Evolutionary conservation across 192 early-diverging fungal genomes (phyloP), one percentile per base, ranked within the genome.

Genomic region (Linnemannia elongata): DNA sequence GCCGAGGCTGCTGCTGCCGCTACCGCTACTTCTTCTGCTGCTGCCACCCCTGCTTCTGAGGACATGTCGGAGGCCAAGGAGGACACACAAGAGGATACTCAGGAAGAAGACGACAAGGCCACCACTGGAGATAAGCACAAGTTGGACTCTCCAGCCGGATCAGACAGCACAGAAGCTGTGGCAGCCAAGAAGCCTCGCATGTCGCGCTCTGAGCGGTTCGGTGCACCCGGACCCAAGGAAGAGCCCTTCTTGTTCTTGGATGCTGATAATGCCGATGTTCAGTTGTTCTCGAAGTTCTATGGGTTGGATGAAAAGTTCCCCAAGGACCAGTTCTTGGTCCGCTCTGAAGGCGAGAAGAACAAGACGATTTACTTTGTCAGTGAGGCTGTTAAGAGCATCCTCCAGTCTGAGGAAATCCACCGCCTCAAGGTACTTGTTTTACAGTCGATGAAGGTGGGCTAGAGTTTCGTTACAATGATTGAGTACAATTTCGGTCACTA

Each of bases 331-430:
- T 97, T 98, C 83, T 91, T 99, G 60, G 94, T 97, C n/a, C 96
- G 99, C 13, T 95, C 97, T 10, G 94, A 93, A 75, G 93, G 89
- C 69, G 88, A 88, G 30, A 90, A 94, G 80, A 92, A 90, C 87
- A 94, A 93, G 42, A 94, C 93, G 12, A 88, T 99, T 8, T 99
- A 99, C 89, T 92, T 97, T 79, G 96, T 98, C 13, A 95, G 95
- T 3, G 88, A 92, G n/a, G 87, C 95, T 22, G 95, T 98, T 77
- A 96, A 96, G 82, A 78, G 80, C 36, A 86, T 99, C 36, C 85
- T 99, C 82, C 73, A 87, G 52, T 91, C 95, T 8, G 63, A 86
- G 1, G 94, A 96, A 74, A 88, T 91, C 42, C 82, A 88, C 15
- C 92, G 93, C 41, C 88, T 97, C 69, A 93, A 94, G 55, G 90